phyloP scores from a whole-genome alignment of 2,329 filamentous ascomycete species.

The Pseudogymnoascus pannorum region DNA sequence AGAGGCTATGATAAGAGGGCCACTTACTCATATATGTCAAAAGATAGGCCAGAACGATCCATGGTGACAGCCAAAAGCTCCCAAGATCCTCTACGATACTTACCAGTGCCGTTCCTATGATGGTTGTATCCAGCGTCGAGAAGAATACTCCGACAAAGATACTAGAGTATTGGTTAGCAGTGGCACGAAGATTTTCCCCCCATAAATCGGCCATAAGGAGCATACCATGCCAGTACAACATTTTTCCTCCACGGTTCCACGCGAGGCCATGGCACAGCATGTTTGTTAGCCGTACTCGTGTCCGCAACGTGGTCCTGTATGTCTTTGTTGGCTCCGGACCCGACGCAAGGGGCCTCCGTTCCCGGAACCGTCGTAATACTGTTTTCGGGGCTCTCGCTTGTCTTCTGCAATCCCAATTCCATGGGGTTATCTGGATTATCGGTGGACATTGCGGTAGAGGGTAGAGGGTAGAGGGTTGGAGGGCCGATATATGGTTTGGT shows the following conservation, averaged over 20 bases:
- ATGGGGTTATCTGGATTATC: background rate
- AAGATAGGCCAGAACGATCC: constrained; percentile 49
- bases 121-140: constrained; percentile 52
- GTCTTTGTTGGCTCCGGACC: background rate
- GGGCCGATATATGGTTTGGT: background rate
- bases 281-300: background rate
- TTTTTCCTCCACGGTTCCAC: constrained; percentile 5
- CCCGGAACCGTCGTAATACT: background rate
- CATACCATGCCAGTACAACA: constrained; percentile 1
- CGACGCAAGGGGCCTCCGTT: background rate
- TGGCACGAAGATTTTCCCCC: background rate
- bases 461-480: background rate
- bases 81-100: constrained; percentile 47
- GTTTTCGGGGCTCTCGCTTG: background rate
- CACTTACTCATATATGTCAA: constrained; percentile 14
- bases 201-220: background rate
- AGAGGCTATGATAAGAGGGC: background rate
- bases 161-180: constrained; percentile 26
- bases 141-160: constrained; percentile 48
- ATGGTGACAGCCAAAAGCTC: constrained; percentile 40
- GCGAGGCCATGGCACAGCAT: background rate
- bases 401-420: background rate
- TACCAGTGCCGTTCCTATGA: constrained; percentile 51
- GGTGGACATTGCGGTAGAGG: background rate
- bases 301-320: background rate